Evolutionary conservation across 2,329 filamentous ascomycete genomes (phyloP), one percentile per base, ranked within the genome.

Genomic region (Clonostachys chloroleuca): DNA sequence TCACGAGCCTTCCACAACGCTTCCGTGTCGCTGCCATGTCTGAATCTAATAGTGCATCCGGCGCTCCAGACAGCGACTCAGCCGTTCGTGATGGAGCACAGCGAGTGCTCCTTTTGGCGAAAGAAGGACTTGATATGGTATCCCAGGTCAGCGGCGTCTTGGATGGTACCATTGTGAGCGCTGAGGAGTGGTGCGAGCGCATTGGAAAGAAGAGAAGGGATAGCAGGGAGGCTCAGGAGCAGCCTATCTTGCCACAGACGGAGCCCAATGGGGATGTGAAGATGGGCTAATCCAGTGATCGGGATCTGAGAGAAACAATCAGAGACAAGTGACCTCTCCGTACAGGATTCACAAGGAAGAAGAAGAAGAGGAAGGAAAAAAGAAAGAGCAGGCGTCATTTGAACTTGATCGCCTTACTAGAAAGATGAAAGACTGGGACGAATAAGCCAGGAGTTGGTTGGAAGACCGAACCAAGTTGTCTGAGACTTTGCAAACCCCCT

Each of bases 91-190:
- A 84, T 24, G 75, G 76, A 45, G 91, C 89, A 0, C 86, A 91
- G 55, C 79, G 87, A 39, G 91, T 95, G 47, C 71, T 97, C 12
- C 83, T 94, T 2, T 81, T 97, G 45, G 92, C 92, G 7, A 87
- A 87, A 58, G 92, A 97, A 63, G 90, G 92, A 0, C 74, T 97
- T 13, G 91, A 96, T 56, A 96, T 97, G 86, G 91, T 97, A 77
- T 80, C 83, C 1, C 91, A 96, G 63, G 90, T 99, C 44, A 94
- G 85, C 39, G 83, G 85, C 6, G 89, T 96, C 3, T 78, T 97
- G 9, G 89, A 95, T 55, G 87, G 90, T 46, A 97, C 94, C 0
- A 87, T 97, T 46, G 80, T 88, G 47, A 94, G 88, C 57, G 94
- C 94, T 1, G 92, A 97, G 66, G 83, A 86, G 56, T 97, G 94